These are phyloP conservation scores for Madurella fahalii DNA, from an alignment of 2,329 filamentous ascomycete genomes.

Conservation along the genomic window DNA sequence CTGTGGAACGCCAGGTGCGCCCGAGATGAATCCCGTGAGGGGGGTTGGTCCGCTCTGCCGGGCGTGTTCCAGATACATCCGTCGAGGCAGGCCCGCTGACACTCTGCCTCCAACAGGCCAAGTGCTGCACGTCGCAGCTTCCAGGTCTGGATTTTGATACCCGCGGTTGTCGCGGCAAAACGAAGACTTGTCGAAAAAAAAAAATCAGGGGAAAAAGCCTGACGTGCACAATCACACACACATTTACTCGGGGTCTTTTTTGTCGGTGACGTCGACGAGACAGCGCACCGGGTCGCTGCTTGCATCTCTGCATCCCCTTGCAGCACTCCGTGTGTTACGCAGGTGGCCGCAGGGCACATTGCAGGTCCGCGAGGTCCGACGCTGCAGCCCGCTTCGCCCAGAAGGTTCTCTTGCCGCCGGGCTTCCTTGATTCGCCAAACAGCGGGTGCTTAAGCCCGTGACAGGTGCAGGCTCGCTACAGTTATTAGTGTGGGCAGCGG, in stretches of 20 bases:
- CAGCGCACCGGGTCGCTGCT: constrained; percentile 14
- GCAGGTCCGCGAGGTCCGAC: constrained; percentile 6
- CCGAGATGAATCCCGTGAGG: not conserved
- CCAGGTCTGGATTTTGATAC: not conserved
- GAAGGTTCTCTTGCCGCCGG: not conserved
- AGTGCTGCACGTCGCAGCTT: not conserved
- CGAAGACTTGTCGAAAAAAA: not conserved
- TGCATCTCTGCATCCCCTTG: constrained; percentile 11
- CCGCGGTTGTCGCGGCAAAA: constrained; percentile 1
- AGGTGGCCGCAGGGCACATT: not conserved
- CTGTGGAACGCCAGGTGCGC: no score
- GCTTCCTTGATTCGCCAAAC: no score
- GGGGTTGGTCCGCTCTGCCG: not conserved
- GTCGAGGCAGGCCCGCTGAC: not conserved
- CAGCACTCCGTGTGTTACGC: constrained; percentile 11
- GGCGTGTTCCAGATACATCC: not conserved
- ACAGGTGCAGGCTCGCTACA: constrained; percentile 2
- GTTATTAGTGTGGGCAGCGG: not conserved
- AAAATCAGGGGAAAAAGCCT: no score
- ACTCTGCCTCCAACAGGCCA: constrained; percentile 1
- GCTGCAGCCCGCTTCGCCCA: not conserved
- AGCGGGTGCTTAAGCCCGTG: not conserved
- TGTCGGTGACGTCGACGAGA: constrained; percentile 20
- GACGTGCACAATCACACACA: no score
- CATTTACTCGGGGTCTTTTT: not conserved